These are phyloP conservation scores for Cadophora sp. DNA, from an alignment of 2,329 filamentous ascomycete genomes.

Conservation along the genomic window DNA sequence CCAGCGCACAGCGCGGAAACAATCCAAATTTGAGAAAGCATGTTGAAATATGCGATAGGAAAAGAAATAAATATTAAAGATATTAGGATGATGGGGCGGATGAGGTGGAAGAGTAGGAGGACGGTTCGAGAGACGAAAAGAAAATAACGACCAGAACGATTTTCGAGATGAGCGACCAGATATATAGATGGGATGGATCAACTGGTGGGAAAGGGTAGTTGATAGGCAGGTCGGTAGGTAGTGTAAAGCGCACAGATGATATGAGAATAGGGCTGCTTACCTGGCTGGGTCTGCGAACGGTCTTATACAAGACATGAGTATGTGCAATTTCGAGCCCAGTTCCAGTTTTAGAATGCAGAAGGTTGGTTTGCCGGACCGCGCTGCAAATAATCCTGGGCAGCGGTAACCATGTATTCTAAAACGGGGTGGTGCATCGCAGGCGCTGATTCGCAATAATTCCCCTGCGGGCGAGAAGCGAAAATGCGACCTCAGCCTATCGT, in stretches of 20 bases:
- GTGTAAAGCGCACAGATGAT: constrained; percentile 25
- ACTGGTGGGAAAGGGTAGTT: constrained; percentile 14
- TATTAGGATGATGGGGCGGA: constrained; percentile 15
- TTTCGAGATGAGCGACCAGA: constrained; percentile 18
- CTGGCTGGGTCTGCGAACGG: constrained; percentile 29
- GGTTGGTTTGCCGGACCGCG: constrained; percentile 20
- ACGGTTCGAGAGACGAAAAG: constrained; percentile 24
- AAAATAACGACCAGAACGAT: constrained; percentile 20
- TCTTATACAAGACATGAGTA: constrained; percentile 36
- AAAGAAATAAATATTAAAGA: constrained; percentile 21
- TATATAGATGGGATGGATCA: constrained; percentile 19
- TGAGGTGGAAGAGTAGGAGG: constrained; percentile 15
- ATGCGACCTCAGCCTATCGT: constrained; percentile 9
- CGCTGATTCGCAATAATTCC: constrained; percentile 9
- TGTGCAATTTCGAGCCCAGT: constrained; percentile 20
- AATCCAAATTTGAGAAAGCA: constrained; percentile 58
- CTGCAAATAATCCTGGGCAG: constrained; percentile 23
- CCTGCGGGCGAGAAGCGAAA: constrained; percentile 14
- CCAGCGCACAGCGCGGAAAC: constrained; percentile 55
- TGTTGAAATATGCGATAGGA: constrained; percentile 42
- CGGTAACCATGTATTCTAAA: constrained; percentile 24
- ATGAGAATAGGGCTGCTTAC: constrained; percentile 27
- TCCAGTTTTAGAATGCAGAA: constrained; percentile 27
- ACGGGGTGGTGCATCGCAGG: constrained; percentile 18
- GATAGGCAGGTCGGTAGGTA: constrained; percentile 11